phyloP scores from a whole-genome alignment of 257 asterid species.

The Galeopsis tetrahit region DNA sequence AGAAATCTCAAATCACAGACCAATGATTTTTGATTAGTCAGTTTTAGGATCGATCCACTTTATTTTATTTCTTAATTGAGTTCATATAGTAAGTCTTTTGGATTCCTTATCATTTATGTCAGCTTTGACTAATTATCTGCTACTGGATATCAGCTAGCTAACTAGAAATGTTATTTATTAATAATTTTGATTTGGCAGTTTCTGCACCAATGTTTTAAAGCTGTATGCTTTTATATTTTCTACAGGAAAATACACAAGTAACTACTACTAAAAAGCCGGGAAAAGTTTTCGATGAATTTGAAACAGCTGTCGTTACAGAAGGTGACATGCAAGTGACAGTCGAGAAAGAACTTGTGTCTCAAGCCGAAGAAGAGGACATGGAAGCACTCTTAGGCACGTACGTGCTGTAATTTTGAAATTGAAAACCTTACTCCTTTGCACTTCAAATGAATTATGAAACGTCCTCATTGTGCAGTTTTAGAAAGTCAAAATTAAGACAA shows the following conservation, averaged over 20 bases:
- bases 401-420: constrained; percentile 45
- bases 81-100: not conserved
- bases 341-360: constrained; percentile 95
- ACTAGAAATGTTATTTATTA: not conserved
- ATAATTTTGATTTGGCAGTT: constrained; percentile 26
- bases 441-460: constrained; percentile 12
- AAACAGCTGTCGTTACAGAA: constrained; percentile 42
- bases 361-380: constrained; percentile 99
- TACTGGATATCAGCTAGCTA: constrained; percentile 24
- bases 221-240: constrained; percentile 31
- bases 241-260: constrained; percentile 78
- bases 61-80: constrained; percentile 17
- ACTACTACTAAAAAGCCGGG: constrained; percentile 60
- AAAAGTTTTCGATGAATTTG: constrained; percentile 54
- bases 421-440: constrained; percentile 8
- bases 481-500: constrained; percentile 24
- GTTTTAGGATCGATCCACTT: constrained; percentile 15
- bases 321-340: constrained; percentile 86
- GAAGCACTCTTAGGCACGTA: constrained; percentile 99
- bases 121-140: constrained; percentile 24
- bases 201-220: constrained; percentile 26
- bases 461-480: constrained; percentile 4
- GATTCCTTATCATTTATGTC: constrained; percentile 20
- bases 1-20: constrained; percentile 16
- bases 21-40: constrained; percentile 25